phyloP scores from a whole-genome alignment of 257 asterid species.

The Euphrasia confusa region DNA sequence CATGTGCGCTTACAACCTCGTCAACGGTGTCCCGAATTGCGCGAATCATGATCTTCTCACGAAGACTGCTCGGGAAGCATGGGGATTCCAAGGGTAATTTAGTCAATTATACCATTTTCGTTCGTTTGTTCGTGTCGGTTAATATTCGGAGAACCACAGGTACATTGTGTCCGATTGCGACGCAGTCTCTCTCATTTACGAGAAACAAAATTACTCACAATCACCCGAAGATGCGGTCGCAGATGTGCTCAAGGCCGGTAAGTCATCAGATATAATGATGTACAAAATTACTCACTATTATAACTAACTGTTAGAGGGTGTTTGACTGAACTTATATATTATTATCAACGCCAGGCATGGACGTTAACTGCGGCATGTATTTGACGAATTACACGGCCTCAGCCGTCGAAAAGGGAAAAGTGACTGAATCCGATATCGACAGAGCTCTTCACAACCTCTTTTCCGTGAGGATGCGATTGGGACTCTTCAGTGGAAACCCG shows the following conservation, averaged over 20 bases:
- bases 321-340: too few species aligned
- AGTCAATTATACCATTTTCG: not conserved
- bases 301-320: too few species aligned
- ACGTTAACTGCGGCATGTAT: not conserved
- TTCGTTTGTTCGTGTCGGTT: not conserved
- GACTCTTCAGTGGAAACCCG: not conserved
- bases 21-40: not conserved
- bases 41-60: not conserved
- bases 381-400: not conserved
- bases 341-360: slow-evolving; percentile 1
- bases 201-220: not conserved
- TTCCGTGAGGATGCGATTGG: not conserved
- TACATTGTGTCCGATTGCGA: not conserved
- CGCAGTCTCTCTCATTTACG: not conserved
- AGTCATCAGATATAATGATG: not conserved
- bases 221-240: not conserved
- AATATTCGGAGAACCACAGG: not conserved
- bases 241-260: not conserved
- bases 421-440: not conserved
- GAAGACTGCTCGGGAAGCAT: not conserved
- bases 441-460: not conserved
- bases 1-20: slow-evolving; percentile 4
- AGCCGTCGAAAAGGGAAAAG: not conserved
- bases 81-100: not conserved
- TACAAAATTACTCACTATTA: too few species aligned